Evolutionary conservation across 441 rosid species (phyloP).

Genomic region (Erysimum cheiri): DNA sequence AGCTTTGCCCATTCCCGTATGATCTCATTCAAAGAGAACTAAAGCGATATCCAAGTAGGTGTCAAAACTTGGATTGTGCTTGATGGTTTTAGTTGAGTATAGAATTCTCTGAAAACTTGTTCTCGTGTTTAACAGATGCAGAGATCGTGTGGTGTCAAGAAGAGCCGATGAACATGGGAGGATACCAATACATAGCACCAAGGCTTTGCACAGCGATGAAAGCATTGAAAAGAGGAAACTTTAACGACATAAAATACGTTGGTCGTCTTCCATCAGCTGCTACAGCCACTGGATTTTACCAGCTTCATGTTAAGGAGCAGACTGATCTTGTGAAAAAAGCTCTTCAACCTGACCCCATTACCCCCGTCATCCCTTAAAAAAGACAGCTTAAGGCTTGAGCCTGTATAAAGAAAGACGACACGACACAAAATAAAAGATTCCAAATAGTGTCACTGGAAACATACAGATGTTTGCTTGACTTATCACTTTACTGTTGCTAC

Average conservation of each 20-base stretch:
- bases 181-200: conserved; percentile 73
- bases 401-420: conserved; percentile 6
- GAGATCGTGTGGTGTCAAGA: conserved; percentile 99
- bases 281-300: conserved; percentile 90
- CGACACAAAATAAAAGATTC: background rate
- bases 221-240: conserved; percentile 62
- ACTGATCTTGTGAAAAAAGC: conserved; percentile 75
- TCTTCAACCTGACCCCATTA: conserved; percentile 68
- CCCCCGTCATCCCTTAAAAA: conserved; percentile 21
- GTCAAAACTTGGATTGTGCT: background rate
- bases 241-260: conserved; percentile 76
- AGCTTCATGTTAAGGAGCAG: conserved; percentile 83
- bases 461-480: background rate
- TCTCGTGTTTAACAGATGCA: conserved; percentile 58
- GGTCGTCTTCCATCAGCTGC: conserved; percentile 98
- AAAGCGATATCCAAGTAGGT: conserved; percentile 90
- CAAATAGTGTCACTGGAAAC: conserved; percentile 5
- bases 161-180: conserved; percentile 99
- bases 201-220: conserved; percentile 81
- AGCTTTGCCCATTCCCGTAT: conserved; percentile 89
- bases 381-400: conserved; percentile 5
- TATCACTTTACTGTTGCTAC: background rate
- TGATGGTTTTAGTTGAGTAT: background rate
- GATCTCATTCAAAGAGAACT: conserved; percentile 90
- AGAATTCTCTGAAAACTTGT: conserved; percentile 4